phyloP scores from a whole-genome alignment of 2,329 filamentous ascomycete species.

The Cyphellophora europaea region DNA sequence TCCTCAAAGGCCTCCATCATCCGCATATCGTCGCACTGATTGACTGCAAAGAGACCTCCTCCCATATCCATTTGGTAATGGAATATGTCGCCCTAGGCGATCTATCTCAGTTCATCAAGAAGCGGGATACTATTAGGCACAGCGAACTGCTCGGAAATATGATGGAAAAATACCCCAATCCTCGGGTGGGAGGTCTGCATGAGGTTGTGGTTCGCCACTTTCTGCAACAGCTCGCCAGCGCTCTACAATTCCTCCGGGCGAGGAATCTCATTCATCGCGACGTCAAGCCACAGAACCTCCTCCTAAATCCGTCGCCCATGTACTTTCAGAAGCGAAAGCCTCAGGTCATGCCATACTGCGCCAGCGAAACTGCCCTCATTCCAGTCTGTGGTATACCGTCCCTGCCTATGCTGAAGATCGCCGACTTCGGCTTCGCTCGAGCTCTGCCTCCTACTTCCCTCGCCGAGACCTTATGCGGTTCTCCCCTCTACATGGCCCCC shows the following conservation, averaged over 20 bases:
- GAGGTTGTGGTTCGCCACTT: conserved; percentile 97
- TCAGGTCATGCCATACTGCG: conserved; percentile 61
- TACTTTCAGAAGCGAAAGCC: conserved; percentile 57
- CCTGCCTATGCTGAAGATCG: conserved; percentile 91
- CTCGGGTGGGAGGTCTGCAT: conserved; percentile 73
- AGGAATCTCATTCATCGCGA: conserved; percentile 91
- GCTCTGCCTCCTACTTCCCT: conserved; percentile 83
- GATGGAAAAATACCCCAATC: conserved; percentile 85
- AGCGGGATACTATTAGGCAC: conserved; percentile 68
- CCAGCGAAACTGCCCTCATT: conserved; percentile 69
- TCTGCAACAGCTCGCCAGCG: conserved; percentile 86
- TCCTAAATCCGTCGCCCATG: conserved; percentile 71
- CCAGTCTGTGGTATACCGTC: conserved; percentile 73
- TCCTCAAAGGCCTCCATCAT: conserved; percentile 85
- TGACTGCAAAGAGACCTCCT: conserved; percentile 78
- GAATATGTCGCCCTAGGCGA: conserved; percentile 97
- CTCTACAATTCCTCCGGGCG: conserved; percentile 75
- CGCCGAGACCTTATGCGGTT: conserved; percentile 92
- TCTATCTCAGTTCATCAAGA: conserved; percentile 91
- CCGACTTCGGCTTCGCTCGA: conserved; percentile 96
- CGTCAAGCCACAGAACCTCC: conserved; percentile 92
- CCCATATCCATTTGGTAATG: conserved; percentile 95
- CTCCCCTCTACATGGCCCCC: conserved; percentile 95
- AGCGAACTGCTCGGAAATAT: conserved; percentile 80
- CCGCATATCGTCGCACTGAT: conserved; percentile 95